These are phyloP conservation scores for Wilhelminamyces savonicus DNA, from an alignment of 805 yeast genomes.

Conservation along the genomic window DNA sequence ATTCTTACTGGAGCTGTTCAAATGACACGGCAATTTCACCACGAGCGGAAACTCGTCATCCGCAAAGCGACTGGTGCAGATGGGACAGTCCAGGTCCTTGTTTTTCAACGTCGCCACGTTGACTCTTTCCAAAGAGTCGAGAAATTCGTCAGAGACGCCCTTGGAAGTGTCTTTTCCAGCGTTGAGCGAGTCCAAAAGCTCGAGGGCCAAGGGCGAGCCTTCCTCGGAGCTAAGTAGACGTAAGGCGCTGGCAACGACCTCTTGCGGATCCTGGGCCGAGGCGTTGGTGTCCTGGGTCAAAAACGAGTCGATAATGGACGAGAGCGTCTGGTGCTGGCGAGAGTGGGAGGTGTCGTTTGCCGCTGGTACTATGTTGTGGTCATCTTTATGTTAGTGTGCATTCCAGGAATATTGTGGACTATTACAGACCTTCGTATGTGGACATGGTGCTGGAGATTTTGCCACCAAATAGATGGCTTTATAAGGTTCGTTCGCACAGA, in stretches of 20 bases:
- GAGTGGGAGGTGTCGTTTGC: conserved; percentile 3
- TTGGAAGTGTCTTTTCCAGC: conserved; percentile 9
- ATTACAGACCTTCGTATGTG: conserved; percentile 39
- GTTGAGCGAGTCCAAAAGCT: conserved; percentile 18
- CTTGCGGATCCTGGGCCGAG: conserved; percentile 7
- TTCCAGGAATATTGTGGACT: conserved; percentile 1
- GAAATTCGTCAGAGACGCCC: conserved; percentile 63
- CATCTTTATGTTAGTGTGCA: conserved; percentile 19
- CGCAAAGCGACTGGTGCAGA: conserved; percentile 68
- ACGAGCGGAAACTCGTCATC: conserved; percentile 76
- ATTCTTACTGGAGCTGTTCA: conserved; percentile 15
- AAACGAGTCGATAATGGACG: conserved; percentile 29
- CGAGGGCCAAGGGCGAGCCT: conserved; percentile 22
- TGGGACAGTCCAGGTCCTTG: conserved; percentile 61
- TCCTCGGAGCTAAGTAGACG: conserved; percentile 22
- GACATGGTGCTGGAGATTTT: conserved; percentile 25
- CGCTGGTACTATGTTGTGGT: conserved; percentile 24
- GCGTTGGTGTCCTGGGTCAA: conserved; percentile 11
- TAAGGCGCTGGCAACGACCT: conserved; percentile 26
- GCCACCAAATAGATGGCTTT: too few relatives aligned
- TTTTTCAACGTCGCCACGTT: conserved; percentile 25
- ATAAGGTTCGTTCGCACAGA: too few relatives aligned
- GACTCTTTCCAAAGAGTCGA: conserved; percentile 76
- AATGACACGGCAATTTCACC: conserved; percentile 65
- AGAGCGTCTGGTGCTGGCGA: conserved; percentile 23